Percentiles rank a stretch among this genome's conserved stretches.
Conservation (phyloP, 352 stramenopile species). For the Globisporangium recalcitrans region DNA sequence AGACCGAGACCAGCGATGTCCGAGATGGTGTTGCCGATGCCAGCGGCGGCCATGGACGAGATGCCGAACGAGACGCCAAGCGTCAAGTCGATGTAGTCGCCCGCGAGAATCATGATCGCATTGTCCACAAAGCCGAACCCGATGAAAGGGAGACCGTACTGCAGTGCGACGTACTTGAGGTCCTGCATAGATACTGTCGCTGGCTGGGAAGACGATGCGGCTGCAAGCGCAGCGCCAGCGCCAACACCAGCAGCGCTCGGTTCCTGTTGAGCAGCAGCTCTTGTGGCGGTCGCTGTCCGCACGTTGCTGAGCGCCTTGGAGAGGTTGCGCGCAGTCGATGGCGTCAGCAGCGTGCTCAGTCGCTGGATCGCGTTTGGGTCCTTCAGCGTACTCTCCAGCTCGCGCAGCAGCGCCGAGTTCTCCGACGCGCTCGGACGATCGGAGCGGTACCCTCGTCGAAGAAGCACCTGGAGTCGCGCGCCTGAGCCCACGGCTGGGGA, state of each 20-base stretch:
- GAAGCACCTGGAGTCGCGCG: not conserved
- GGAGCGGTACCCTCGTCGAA: conserved; percentile 9
- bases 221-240: conserved; percentile 1
- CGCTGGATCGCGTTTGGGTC: conserved; percentile 27
- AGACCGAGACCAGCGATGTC: conserved; percentile 62
- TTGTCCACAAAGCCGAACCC: conserved; percentile 98
- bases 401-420: conserved; percentile 34
- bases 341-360: conserved; percentile 38
- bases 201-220: conserved; percentile 1
- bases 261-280: conserved; percentile 2
- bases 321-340: conserved; percentile 47
- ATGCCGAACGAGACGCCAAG: conserved; percentile 80
- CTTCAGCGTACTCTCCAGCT: conserved; percentile 34
- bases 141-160: conserved; percentile 90
- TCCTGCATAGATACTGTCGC: conserved; percentile 35
- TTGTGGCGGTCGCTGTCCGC: not conserved
- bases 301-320: conserved; percentile 33
- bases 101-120: conserved; percentile 90
- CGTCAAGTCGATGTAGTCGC: conserved; percentile 84
- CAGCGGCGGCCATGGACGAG: conserved; percentile 83
- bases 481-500: not conserved
- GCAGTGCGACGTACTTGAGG: conserved; percentile 60
- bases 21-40: conserved; percentile 83
- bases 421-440: conserved; percentile 17
- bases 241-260: not conserved